Evolutionary conservation across 1,284 basidiomycete species (phyloP), one percentile per base, ranked within the genome.

Genomic region (Malassezia nana): DNA sequence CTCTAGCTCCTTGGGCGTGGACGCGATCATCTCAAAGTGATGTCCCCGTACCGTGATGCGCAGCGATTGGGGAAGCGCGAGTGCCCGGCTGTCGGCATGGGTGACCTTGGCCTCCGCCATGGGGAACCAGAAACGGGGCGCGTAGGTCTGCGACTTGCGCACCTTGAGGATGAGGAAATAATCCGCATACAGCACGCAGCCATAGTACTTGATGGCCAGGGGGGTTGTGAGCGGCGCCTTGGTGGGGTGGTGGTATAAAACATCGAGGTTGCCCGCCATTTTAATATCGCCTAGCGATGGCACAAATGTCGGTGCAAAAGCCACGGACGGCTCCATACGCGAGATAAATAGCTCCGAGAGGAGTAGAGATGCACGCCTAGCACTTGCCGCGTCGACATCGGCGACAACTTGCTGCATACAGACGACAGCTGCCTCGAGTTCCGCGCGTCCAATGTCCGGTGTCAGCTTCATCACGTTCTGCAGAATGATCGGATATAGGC

Each of bases 181-280:
- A 50, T 60, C 59, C 26, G 59, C 47, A 51, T 67, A 74, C 33
- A 74, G 51, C 15, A 74, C 61, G 44, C 66, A 53, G 39, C 67
- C 69, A 29, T 63, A 63, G 55, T 71, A 68, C 50, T 71, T 69
- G 63, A 72, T 65, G 30, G 68, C 66, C 41, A 74, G 58, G 18
- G 71, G 71, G 3, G 57, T 59, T 18, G 52, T 47, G n/a, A 74
- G 60, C 13, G 71, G 69, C 13, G 59, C 57, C 13, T 57, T 20
- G 25, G 58, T 46, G 12, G 54, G 48, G 38, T 74, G 66, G 46
- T 74, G 69, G 55, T 74, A 60, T 30, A 72, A 45, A 4, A 72
- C 68, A 45, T 72, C 69, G 18, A 74, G 57, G 3, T 65, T 65
- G 42, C 71, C 69, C 7, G 71, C 60, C 28, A 74, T 59, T 35